A percentile compares a stretch with the other conserved stretches of the same genome.
phyloP scores from a whole-genome alignment of 2,329 filamentous ascomycete species.

The Nemania sp. region DNA sequence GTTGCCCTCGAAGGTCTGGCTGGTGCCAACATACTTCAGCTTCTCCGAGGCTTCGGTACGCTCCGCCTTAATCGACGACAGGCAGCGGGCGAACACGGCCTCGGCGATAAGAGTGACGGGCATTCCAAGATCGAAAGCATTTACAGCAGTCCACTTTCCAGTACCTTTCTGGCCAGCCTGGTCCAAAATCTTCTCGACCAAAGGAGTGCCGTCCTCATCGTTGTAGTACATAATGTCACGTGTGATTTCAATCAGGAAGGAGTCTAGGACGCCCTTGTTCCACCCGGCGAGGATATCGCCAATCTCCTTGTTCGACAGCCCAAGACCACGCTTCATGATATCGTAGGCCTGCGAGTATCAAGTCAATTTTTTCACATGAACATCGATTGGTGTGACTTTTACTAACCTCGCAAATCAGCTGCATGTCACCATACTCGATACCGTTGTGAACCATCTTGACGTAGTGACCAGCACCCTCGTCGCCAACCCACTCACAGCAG shows the following conservation, averaged over 20 bases:
- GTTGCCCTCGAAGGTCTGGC: slow-evolving; percentile 83
- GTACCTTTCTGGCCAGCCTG: slow-evolving; percentile 99
- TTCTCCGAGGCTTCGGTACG: slow-evolving; percentile 79
- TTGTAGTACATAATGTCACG: slow-evolving; percentile 98
- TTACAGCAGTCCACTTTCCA: slow-evolving; percentile 99
- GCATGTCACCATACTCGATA: slow-evolving; percentile 99
- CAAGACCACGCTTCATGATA: slow-evolving; percentile 98
- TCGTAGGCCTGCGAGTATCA: slow-evolving; percentile 78
- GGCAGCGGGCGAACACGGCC: slow-evolving; percentile 91
- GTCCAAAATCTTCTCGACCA: slow-evolving; percentile 99
- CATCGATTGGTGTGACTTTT: neutral
- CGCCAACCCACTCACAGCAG: slow-evolving; percentile 99
- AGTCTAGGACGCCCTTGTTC: slow-evolving; percentile 98
- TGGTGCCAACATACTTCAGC: slow-evolving; percentile 75
- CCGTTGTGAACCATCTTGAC: slow-evolving; percentile 99
- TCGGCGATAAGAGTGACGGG: slow-evolving; percentile 98
- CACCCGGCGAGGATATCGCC: slow-evolving; percentile 92
- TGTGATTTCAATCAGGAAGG: slow-evolving; percentile 99
- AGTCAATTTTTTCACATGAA: slow-evolving; percentile 9
- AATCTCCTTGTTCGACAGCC: slow-evolving; percentile 89
- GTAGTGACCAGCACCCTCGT: slow-evolving; percentile 99
- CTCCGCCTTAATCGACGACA: slow-evolving; percentile 94
- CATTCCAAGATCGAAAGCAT: slow-evolving; percentile 97
- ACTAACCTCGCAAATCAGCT: slow-evolving; percentile 95
- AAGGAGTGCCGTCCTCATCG: slow-evolving; percentile 86